Evolutionary conservation across 139 green algal genomes (phyloP).

Genomic region (Edaphochlamys debaryana): DNA sequence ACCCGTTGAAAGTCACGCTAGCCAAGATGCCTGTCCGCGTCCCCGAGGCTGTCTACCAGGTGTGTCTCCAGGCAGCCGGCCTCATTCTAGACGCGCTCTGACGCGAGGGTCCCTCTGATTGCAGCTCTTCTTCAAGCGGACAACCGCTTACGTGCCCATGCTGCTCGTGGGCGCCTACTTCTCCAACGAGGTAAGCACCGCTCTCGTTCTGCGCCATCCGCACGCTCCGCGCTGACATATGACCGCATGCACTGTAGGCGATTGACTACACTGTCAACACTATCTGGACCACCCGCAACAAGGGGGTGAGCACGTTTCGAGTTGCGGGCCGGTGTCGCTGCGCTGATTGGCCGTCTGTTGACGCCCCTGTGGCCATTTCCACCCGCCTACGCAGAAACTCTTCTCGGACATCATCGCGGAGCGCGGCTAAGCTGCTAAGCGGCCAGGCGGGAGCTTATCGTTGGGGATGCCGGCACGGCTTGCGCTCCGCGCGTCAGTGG

Average conservation of each 20-base stretch:
- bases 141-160: conserved; percentile 61
- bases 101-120: too few relatives aligned
- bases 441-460: too few relatives aligned
- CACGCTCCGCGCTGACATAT: background rate
- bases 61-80: background rate
- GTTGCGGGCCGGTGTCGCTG: background rate
- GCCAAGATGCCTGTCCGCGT: background rate
- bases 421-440: conserved; percentile 9
- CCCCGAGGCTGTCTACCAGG: conserved; percentile 25
- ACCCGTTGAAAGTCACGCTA: too few relatives aligned
- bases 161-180: conserved; percentile 60
- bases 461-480: too few relatives aligned
- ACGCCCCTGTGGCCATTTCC: background rate
- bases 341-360: background rate
- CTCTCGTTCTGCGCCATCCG: background rate
- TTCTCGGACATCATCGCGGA: conserved; percentile 35
- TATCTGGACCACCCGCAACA: conserved; percentile 53
- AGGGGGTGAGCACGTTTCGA: conserved; percentile 42
- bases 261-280: conserved; percentile 48
- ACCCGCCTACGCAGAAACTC: conserved; percentile 7
- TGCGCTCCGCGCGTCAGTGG: too few relatives aligned
- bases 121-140: conserved; percentile 64
- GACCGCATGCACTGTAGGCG: conserved; percentile 20
- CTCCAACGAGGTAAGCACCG: conserved; percentile 56
- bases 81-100: too few relatives aligned